Conservation (phyloP, 2,329 filamentous ascomycete species). For the Fragosphaeria purpurea region DNA sequence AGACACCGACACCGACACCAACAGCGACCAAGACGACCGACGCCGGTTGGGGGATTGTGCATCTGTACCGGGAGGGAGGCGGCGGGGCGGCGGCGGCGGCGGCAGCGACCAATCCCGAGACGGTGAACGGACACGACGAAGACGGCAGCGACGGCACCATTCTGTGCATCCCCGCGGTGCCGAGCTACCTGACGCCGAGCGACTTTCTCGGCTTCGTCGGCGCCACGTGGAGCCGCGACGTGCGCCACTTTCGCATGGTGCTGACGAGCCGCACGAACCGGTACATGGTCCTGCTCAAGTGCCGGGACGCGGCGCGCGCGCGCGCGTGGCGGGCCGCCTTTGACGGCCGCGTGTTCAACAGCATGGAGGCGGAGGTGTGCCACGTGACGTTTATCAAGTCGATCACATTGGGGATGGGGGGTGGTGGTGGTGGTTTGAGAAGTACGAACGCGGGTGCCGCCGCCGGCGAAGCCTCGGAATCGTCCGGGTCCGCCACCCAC, state of each 20-base stretch:
- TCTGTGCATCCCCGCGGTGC: constrained; percentile 86
- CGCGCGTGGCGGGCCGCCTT: constrained; percentile 74
- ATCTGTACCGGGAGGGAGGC: constrained; percentile 72
- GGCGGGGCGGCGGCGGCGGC: constrained; percentile 16
- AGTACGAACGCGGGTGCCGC: background rate
- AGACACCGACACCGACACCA: no score
- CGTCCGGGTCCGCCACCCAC: no score
- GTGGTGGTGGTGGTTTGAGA: no score
- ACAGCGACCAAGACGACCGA: constrained; percentile 59
- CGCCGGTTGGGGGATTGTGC: constrained; percentile 84
- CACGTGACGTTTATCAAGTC: constrained; percentile 92
- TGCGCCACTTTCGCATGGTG: constrained; percentile 91
- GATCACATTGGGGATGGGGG: constrained; percentile 59
- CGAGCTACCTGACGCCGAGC: constrained; percentile 82
- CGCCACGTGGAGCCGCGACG: constrained; percentile 71
- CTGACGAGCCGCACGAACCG: constrained; percentile 80
- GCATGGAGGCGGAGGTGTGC: constrained; percentile 88
- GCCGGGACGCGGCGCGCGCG: constrained; percentile 64
- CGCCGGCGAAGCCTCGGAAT: no score
- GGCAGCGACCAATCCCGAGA: constrained; percentile 17
- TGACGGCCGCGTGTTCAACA: constrained; percentile 89
- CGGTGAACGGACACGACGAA: constrained; percentile 14
- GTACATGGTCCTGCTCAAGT: constrained; percentile 95
- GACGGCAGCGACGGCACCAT: constrained; percentile 61
- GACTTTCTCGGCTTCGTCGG: constrained; percentile 90